Percentiles rank a stretch among this genome's conserved stretches.
These are phyloP conservation scores for Laetiporus sulphureus DNA, from an alignment of 1,284 basidiomycete genomes.

Conservation along the genomic window DNA sequence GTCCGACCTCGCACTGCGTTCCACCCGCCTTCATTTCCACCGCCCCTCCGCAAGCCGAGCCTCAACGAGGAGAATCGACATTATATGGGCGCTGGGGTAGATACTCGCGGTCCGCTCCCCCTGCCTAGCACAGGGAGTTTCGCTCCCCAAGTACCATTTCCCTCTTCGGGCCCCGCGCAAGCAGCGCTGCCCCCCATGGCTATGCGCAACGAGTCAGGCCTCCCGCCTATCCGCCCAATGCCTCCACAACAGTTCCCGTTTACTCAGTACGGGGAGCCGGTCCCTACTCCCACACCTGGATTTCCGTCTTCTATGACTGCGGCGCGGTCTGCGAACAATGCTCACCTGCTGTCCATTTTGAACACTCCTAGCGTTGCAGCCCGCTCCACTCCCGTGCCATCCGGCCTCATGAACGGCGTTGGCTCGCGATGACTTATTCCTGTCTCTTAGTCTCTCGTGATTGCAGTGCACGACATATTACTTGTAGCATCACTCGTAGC, in stretches of 20 bases:
- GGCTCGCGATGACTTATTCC: slow-evolving; percentile 25
- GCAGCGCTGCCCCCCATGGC: background rate
- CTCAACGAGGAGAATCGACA: slow-evolving; percentile 50
- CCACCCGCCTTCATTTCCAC: slow-evolving; percentile 33
- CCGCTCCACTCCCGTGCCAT: slow-evolving; percentile 14
- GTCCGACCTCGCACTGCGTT: slow-evolving; percentile 50
- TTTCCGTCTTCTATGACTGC: slow-evolving; percentile 10
- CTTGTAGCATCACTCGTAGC: slow-evolving; percentile 13
- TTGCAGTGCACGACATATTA: slow-evolving; percentile 6
- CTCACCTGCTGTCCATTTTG: slow-evolving; percentile 29
- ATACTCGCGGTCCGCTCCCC: slow-evolving; percentile 11
- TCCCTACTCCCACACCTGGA: background rate
- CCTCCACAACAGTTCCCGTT: background rate
- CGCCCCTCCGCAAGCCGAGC: slow-evolving; percentile 30
- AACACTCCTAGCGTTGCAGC: slow-evolving; percentile 23
- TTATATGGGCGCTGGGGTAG: slow-evolving; percentile 27
- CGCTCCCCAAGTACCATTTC: slow-evolving; percentile 2
- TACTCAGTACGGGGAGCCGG: background rate
- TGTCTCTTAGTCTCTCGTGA: slow-evolving; percentile 12
- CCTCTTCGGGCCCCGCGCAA: background rate
- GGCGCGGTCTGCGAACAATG: slow-evolving; percentile 18
- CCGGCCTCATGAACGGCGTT: slow-evolving; percentile 16
- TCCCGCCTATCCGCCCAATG: background rate
- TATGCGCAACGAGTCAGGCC: background rate
- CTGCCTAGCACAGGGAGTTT: slow-evolving; percentile 8